Evolutionary conservation across 352 stramenopile genomes (phyloP), one percentile per base, ranked within the genome.

Genomic region (Phytopythium cucurbitacearum): DNA sequence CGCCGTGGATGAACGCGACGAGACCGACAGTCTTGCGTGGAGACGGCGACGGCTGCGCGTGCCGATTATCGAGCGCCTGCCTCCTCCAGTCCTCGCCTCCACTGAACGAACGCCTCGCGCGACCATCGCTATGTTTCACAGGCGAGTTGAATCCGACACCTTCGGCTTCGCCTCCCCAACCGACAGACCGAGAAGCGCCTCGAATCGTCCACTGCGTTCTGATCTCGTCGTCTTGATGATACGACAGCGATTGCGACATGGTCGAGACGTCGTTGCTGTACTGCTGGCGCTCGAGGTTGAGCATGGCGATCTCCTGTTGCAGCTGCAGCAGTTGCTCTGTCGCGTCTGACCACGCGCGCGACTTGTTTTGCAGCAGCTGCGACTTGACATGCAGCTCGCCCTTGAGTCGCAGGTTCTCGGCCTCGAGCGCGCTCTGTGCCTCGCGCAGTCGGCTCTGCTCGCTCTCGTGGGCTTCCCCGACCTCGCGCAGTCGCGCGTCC

Each of bases 291-390:
- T 90, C 75, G 0, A 91, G 56, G 59, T 89, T 87, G 35, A 92
- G 65, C 81, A 94, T 90, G 8, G 81, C 81, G 16, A 94, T 57
- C 52, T 92, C 84, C 57, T 94, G 79, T 45, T 94, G 80, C 33
- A 92, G 57, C 56, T 91, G 76, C 4, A 91, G 54, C 13, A 94
- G 64, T 46, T 90, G 77, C 32, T 89, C 74, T 0, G 80, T 94
- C 6, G 84, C 84, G 36, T 59, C 85, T 0, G 84, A 91, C 84
- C 81, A 94, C 8, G 81, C 84, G 40, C 78, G 80, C 3, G 81
- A 91, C 48, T 94, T 94, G 51, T 94, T 94, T 36, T 85, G 76
- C 13, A 94, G 51, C 15, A 94, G 57, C 57, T 90, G 87, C 7
- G 79, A 89, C 59, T 94, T 94, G 46, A 92, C 67, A 36, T 90